Evolutionary conservation across 441 rosid species (phyloP), one percentile per base, ranked within the genome.

Genomic region (Capsella rubella): DNA sequence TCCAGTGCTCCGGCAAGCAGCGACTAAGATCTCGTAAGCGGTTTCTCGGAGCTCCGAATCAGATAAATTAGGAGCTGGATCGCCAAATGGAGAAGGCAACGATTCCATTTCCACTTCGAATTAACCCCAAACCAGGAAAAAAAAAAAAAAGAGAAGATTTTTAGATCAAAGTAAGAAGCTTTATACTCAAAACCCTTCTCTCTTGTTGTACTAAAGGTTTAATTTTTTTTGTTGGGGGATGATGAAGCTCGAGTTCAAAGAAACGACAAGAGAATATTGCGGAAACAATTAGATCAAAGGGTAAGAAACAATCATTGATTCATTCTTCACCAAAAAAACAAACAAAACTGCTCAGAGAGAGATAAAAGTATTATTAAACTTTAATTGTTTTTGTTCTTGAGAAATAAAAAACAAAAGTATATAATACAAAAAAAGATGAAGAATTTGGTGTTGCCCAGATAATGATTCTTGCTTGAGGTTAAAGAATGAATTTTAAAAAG

Each of bases 21-120:
- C 84, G 14, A 86, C 83, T 75, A 87, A 82, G 77, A 89, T 81
- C 87, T 89, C 94, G 66, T 87, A 89, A 69, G 94, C 89, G n/a
- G 87, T 81, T 64, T 87, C 87, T 21, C 91, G 86, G 72, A 89
- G 90, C 78, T 89, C 94, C 43, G 81, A 66, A 60, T 87, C 87
- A 12, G 91, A 82, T 29, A 89, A 65, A 32, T 35, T 76, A 9
- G 80, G 74, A 10, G 81, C 80, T 53, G 78, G 75, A 10, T 86
- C 82, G 5, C 81, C 80, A 45, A 86, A 84, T 0, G 94, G 89
- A 35, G 73, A 84, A 10, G 84, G 63, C 8, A 83, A 6, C 15
- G 75, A 74, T 49, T 82, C 82, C 70, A 56, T 59, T 27, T 65
- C 3, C 15, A 70, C 68, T 69, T 64, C 11, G 21, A 43, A 60